Percentiles rank a stretch among this genome's conserved stretches.
Evolutionary conservation across 495 filamentous ascomycete species (phyloP).

Genomic region (Cairneyella variabilis): DNA sequence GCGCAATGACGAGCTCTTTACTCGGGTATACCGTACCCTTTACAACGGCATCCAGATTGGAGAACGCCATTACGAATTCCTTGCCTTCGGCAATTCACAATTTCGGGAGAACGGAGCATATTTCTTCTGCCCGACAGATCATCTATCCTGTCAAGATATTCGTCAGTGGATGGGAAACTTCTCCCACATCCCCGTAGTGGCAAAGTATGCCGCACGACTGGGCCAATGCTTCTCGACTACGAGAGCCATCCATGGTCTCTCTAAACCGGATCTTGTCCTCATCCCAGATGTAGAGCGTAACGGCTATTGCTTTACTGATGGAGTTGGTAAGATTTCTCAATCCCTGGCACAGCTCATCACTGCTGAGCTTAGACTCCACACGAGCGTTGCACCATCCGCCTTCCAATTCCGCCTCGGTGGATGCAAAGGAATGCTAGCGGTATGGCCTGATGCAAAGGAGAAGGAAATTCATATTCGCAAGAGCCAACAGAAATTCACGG

Average conservation of each 20-base stretch:
- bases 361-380: slow-evolving; percentile 47
- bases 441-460: slow-evolving; percentile 56
- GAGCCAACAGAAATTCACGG: slow-evolving; percentile 86
- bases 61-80: slow-evolving; percentile 77
- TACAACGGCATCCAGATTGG: slow-evolving; percentile 78
- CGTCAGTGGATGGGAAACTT: slow-evolving; percentile 92
- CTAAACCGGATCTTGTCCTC: slow-evolving; percentile 32
- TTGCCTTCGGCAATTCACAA: slow-evolving; percentile 95
- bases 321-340: slow-evolving; percentile 86
- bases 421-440: slow-evolving; percentile 81
- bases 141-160: slow-evolving; percentile 66
- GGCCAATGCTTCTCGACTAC: slow-evolving; percentile 98
- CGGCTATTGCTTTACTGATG: slow-evolving; percentile 77
- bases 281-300: slow-evolving; percentile 65
- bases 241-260: slow-evolving; percentile 50
- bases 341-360: slow-evolving; percentile 69
- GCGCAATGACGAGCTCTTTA: slow-evolving; percentile 67
- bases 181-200: slow-evolving; percentile 67
- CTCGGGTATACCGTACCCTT: slow-evolving; percentile 66
- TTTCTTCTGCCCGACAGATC: slow-evolving; percentile 66
- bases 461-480: slow-evolving; percentile 70
- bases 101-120: slow-evolving; percentile 91
- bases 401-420: slow-evolving; percentile 92
- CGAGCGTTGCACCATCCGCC: slow-evolving; percentile 64
- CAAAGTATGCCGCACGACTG: slow-evolving; percentile 81